Percentiles rank a stretch among this genome's conserved stretches.
Conservation (phyloP, 768 basidiomycete genomes). For the Rhodotorula kratochvilovae region DNA sequence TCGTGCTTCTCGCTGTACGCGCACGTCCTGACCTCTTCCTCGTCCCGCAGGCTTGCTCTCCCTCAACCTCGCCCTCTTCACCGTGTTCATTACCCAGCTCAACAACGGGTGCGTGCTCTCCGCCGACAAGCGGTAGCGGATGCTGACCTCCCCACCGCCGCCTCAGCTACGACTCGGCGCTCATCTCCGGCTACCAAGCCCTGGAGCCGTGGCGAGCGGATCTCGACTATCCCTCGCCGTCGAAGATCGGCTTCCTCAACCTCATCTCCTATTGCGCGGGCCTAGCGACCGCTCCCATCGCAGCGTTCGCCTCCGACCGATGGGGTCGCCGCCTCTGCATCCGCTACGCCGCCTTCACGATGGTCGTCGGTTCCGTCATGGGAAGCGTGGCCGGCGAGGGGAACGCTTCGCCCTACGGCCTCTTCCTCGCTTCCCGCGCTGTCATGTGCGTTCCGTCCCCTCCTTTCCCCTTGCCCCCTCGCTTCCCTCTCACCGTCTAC, state of each 20-base stretch:
- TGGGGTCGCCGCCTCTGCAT: conserved; percentile 26
- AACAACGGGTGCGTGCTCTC: conserved; percentile 5
- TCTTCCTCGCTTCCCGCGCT: conserved; percentile 20
- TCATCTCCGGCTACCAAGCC: conserved; percentile 41
- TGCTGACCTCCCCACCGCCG: no score
- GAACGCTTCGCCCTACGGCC: conserved; percentile 1
- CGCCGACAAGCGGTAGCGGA: no score
- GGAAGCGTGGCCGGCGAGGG: conserved; percentile 5
- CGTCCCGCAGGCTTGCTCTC: conserved; percentile 5
- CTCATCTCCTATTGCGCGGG: conserved; percentile 24
- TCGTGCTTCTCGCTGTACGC: no score
- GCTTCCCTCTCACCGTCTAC: no score
- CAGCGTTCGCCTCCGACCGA: conserved; percentile 14
- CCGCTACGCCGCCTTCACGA: conserved; percentile 23
- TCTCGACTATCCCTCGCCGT: conserved; percentile 36
- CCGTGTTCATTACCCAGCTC: conserved; percentile 10
- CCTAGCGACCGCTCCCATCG: conserved; percentile 18
- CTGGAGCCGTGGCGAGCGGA: conserved; percentile 33
- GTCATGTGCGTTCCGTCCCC: conserved; percentile 16
- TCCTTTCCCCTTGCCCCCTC: not conserved
- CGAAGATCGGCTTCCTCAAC: conserved; percentile 39
- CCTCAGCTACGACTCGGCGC: conserved; percentile 25
- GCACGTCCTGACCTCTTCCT: no score
- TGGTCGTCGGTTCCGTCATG: conserved; percentile 23
- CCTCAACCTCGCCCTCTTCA: conserved; percentile 13